These are phyloP conservation scores for Dryadomyces quercus-mongolicae DNA, from an alignment of 2,329 filamentous ascomycete species.

Conservation along the genomic window DNA sequence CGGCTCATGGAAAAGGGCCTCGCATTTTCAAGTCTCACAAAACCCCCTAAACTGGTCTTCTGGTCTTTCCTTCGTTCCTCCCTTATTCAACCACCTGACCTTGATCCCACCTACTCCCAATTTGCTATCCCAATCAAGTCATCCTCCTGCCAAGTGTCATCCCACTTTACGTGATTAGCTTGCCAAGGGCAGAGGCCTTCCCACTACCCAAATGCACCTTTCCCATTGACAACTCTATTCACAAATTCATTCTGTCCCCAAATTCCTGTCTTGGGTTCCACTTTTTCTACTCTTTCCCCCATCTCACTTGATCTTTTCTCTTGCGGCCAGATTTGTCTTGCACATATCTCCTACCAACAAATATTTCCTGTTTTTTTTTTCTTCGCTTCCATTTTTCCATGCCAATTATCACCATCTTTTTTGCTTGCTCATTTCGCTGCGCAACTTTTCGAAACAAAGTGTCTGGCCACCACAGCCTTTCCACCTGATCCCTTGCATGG, in stretches of 20 bases:
- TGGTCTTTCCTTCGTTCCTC: not conserved
- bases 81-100: not conserved
- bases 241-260: not conserved
- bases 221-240: constrained; percentile 6
- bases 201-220: not conserved
- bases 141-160: not conserved
- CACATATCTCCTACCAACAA: not conserved
- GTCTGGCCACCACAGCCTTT: not conserved
- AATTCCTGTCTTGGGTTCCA: constrained; percentile 1
- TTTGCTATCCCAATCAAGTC: not conserved
- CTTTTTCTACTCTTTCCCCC: not conserved
- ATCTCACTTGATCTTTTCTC: not conserved
- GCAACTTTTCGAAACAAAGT: not conserved
- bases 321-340: not conserved
- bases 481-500: not conserved
- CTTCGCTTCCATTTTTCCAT: too few species aligned
- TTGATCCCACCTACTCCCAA: not conserved
- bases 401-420: not conserved
- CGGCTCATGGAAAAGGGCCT: not conserved
- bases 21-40: not conserved
- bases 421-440: not conserved
- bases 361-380: not conserved
- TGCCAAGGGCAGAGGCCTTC: not conserved
- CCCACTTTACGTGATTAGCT: not conserved
- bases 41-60: not conserved